Evolutionary conservation across 768 basidiomycete genomes (phyloP).

Genomic region (Leccinellum albellum): DNA sequence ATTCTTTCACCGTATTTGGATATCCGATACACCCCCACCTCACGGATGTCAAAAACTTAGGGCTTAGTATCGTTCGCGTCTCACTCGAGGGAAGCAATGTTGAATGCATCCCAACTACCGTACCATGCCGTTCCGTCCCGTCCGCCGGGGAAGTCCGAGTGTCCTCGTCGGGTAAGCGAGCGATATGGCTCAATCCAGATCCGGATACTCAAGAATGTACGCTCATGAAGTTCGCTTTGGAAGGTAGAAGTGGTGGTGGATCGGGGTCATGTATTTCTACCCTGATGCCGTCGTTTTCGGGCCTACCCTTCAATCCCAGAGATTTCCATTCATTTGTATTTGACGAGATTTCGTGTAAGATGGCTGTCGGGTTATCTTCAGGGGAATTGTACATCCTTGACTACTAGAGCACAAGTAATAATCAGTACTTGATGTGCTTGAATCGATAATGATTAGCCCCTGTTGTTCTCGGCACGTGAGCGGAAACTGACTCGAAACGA

Average conservation of each 20-base stretch:
- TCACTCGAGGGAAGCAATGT: slow-evolving; percentile 13
- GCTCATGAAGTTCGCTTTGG: slow-evolving; percentile 49
- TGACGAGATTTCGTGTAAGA: slow-evolving; percentile 51
- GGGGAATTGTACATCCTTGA: slow-evolving; percentile 52
- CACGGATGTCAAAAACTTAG: neutral
- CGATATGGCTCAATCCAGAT: slow-evolving; percentile 14
- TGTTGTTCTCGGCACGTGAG: slow-evolving; percentile 26
- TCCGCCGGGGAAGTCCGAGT: slow-evolving; percentile 13
- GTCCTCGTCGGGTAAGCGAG: slow-evolving; percentile 19
- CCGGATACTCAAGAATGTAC: slow-evolving; percentile 36
- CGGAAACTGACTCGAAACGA: slow-evolving; percentile 9
- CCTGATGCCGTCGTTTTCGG: slow-evolving; percentile 44
- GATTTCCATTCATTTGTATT: slow-evolving; percentile 47
- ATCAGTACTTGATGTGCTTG: neutral
- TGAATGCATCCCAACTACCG: neutral
- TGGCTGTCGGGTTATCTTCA: slow-evolving; percentile 49
- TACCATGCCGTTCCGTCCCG: slow-evolving; percentile 11
- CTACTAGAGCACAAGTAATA: slow-evolving; percentile 22
- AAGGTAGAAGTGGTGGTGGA: slow-evolving; percentile 9
- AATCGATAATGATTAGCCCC: slow-evolving; percentile 10
- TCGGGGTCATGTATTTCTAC: slow-evolving; percentile 16
- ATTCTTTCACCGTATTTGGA: slow-evolving; percentile 16
- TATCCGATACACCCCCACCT: neutral
- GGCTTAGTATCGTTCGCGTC: slow-evolving; percentile 8
- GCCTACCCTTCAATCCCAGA: slow-evolving; percentile 49